Percentiles rank a stretch among this genome's conserved stretches.
Evolutionary conservation across 78 protist species (phyloP).

Genomic region (Dictyostelium brefeldianum): DNA sequence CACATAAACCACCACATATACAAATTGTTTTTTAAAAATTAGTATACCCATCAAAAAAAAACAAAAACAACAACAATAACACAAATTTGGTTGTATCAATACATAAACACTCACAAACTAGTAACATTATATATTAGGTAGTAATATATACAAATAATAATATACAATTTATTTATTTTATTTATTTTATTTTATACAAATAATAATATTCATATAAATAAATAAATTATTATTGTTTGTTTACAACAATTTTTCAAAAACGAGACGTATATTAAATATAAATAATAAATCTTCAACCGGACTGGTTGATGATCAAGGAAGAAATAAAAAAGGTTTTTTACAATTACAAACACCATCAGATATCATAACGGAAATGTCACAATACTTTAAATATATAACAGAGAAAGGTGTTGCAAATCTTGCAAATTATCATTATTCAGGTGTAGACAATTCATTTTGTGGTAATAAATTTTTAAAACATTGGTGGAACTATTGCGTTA

Average conservation of each 20-base stretch:
- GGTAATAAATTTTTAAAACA: conserved; percentile 61
- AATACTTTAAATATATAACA: conserved; percentile 51
- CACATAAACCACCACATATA: too few species aligned
- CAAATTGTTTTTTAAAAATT: too few species aligned
- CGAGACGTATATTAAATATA: conserved; percentile 29
- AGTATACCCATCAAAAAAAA: too few species aligned
- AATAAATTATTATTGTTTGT: not conserved
- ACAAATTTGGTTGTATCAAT: too few species aligned
- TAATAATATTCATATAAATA: not conserved
- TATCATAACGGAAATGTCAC: conserved; percentile 38
- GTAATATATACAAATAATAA: too few species aligned
- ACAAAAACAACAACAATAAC: too few species aligned
- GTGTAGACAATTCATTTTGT: conserved; percentile 81
- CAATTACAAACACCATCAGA: conserved; percentile 20
- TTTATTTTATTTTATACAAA: not conserved
- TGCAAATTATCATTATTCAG: conserved; percentile 64
- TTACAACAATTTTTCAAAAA: not conserved
- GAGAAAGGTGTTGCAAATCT: conserved; percentile 80
- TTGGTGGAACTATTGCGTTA: conserved; percentile 79
- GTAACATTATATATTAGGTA: too few species aligned
- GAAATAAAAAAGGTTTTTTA: conserved; percentile 8
- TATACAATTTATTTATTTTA: too few species aligned
- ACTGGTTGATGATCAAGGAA: conserved; percentile 4
- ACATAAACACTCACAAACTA: too few species aligned
- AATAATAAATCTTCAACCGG: not conserved